Base-by-base conservation (phyloP, 768 basidiomycete genomes). In the Termitomyces sp. region DNA sequence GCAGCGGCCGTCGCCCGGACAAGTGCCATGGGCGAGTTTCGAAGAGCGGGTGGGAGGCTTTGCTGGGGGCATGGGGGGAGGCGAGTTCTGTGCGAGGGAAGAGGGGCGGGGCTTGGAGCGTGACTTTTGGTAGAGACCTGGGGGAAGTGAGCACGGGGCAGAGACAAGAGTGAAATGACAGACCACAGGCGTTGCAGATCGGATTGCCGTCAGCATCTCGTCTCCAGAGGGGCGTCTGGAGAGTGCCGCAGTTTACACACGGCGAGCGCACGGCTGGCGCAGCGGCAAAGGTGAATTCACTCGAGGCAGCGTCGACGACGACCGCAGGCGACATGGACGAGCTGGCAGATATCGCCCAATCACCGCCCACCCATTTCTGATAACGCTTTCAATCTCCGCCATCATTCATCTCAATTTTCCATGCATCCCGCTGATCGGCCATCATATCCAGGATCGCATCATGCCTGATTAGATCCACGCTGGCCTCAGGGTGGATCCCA, bases 1-100 rank as follows among this genome's bases (percentile, higher is more conserved):
- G 75, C 97, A 99, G 65, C 92, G 84, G 36, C 97, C 97, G 75
- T 98, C 97, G 58, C 97, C 97, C 4, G 97, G 97, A 74, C 97
- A 99, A n/a, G 95, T 95, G 62, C 90, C 89, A 35, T 56, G 61
- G 7, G 47, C 16, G n/a, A 56, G 43, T 54, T 61, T 66, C 47
- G 60, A 41, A 28, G 61, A 9, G 30, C 49, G 41, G n/a, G 38
- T 38, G 13, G 41, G 55, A 33, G 44, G 43, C 50, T 54, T 67
- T 40, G 60, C 44, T 26, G 60, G 33, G 44, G 36, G 50, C 41
- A 56, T 56, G 38, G 50, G 47, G 49, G 73, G 72, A 18, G 75
- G 72, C 5, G 72, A 76, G 20, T 75, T 5, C 44, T 56, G 72
- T 47, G 76, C 81, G 60, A 87, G 79, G 58, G 82, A 81, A 53